phyloP scores from a whole-genome alignment of 73 alveolate genomes.

The Paramecium tetraurelia region DNA sequence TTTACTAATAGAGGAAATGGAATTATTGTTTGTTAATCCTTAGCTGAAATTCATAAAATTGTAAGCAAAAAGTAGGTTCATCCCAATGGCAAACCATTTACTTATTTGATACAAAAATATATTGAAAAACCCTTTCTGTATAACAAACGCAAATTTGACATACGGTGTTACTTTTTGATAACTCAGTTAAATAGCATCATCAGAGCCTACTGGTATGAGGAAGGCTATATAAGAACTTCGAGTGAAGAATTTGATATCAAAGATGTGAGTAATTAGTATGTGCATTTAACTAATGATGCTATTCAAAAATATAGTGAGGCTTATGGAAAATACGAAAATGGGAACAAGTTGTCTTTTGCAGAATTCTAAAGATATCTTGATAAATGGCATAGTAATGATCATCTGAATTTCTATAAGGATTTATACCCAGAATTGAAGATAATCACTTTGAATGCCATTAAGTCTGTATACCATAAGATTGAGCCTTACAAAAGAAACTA shows the following conservation, averaged over 20 bases:
- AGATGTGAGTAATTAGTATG: constrained; percentile 73
- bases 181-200: constrained; percentile 69
- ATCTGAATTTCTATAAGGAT: constrained; percentile 63
- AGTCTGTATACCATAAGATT: constrained; percentile 67
- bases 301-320: constrained; percentile 81
- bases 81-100: constrained; percentile 52
- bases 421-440: constrained; percentile 58
- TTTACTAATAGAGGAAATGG: constrained; percentile 66
- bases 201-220: constrained; percentile 86
- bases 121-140: constrained; percentile 82
- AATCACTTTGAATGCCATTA: constrained; percentile 64
- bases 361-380: constrained; percentile 81
- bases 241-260: constrained; percentile 82
- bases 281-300: constrained; percentile 93
- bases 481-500: constrained; percentile 67
- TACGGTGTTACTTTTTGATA: constrained; percentile 82
- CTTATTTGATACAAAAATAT: constrained; percentile 76
- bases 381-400: constrained; percentile 30
- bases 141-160: constrained; percentile 80
- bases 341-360: constrained; percentile 81
- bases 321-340: constrained; percentile 86
- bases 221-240: constrained; percentile 84
- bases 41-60: constrained; percentile 17
- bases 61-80: not conserved
- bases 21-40: not conserved